These are phyloP conservation scores for Parasitella parasitica DNA, from an alignment of 371 early-diverging fungal species.

Conservation along the genomic window DNA sequence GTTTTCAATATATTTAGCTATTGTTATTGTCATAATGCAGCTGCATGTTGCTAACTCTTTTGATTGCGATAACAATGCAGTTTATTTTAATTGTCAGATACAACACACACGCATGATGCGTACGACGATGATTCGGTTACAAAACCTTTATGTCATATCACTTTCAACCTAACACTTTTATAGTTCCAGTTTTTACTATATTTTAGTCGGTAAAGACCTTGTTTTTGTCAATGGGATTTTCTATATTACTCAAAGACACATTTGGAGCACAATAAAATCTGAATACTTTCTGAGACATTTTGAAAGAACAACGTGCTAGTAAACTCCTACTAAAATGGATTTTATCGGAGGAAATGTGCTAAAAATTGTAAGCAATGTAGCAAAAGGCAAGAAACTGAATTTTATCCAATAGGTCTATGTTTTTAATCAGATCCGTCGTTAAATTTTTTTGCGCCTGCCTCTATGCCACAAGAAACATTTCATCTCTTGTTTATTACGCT, in stretches of 20 bases:
- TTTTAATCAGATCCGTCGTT: slow-evolving; percentile 6
- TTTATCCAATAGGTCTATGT: not conserved
- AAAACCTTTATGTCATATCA: not conserved
- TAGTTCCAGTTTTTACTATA: too few species aligned
- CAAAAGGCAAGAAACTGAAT: not conserved
- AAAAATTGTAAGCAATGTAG: not conserved
- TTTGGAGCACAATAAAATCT: not conserved
- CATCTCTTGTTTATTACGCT: not conserved
- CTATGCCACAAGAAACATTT: not conserved
- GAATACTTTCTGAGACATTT: not conserved
- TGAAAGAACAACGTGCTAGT: not conserved
- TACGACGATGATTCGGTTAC: slow-evolving; percentile 1
- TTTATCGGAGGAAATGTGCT: not conserved
- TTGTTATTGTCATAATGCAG: too few species aligned
- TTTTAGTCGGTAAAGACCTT: not conserved
- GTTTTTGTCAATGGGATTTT: not conserved
- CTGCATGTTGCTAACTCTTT: too few species aligned
- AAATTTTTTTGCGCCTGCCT: not conserved
- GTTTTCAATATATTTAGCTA: too few species aligned
- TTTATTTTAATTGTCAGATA: slow-evolving; percentile 5
- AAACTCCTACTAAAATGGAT: slow-evolving; percentile 2
- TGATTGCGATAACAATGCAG: too few species aligned
- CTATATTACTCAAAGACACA: not conserved
- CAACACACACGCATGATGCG: slow-evolving; percentile 10
- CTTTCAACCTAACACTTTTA: not conserved